Conservation (phyloP, 345 rosid species). For the Acer yangbiense region DNA sequence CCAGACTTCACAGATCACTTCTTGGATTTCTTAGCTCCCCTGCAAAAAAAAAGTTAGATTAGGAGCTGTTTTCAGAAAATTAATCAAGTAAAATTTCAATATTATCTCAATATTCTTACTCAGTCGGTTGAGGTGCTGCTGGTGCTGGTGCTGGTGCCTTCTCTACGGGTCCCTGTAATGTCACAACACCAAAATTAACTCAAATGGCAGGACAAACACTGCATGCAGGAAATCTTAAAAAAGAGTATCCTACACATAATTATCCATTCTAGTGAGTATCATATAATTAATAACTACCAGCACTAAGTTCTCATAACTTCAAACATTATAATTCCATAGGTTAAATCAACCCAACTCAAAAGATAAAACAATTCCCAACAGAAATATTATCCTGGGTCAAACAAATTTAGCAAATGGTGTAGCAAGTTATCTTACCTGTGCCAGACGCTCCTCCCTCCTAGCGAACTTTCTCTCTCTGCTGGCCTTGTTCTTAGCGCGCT, state of each 20-base stretch:
- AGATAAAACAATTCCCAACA: background rate
- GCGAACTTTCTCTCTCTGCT: slow-evolving; percentile 76
- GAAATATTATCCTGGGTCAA: background rate
- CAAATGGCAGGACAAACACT: background rate
- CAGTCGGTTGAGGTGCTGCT: slow-evolving; percentile 36
- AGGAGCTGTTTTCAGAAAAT: background rate
- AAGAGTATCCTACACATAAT: background rate
- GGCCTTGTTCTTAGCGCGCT: slow-evolving; percentile 77
- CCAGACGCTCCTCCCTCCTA: slow-evolving; percentile 69
- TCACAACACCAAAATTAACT: background rate
- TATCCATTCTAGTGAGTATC: background rate
- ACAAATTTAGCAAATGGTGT: background rate
- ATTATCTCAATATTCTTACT: slow-evolving; percentile 30
- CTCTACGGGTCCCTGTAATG: slow-evolving; percentile 42
- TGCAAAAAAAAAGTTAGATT: background rate
- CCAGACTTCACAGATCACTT: slow-evolving; percentile 28
- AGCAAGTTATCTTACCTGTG: slow-evolving; percentile 42
- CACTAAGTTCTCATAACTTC: background rate
- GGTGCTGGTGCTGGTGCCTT: slow-evolving; percentile 34
- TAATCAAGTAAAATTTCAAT: background rate
- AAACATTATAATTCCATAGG: background rate
- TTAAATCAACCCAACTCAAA: background rate
- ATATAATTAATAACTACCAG: background rate
- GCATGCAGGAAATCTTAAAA: background rate
- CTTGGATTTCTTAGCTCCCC: slow-evolving; percentile 45